Percentiles rank a stretch among this genome's conserved stretches.
Conservation (phyloP, 768 basidiomycete species). For the Pluteus cervinus region DNA sequence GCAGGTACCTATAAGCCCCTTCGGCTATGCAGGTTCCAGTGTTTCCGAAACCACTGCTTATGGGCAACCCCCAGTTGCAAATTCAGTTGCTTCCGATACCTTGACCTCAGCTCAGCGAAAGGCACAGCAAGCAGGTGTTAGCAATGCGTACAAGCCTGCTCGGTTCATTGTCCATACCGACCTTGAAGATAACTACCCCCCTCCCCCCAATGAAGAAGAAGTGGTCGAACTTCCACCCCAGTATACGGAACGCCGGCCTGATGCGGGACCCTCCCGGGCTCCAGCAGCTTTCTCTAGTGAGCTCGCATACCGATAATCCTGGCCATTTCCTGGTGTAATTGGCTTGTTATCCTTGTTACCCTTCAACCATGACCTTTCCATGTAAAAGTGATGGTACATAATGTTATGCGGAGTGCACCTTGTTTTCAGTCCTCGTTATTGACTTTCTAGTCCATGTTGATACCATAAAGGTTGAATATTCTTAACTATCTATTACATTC, state of each 20-base stretch:
- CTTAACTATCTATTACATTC: too few species aligned
- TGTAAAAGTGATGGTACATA: too few species aligned
- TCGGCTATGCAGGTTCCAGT: neutral
- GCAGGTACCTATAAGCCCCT: neutral
- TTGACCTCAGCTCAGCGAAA: slow-evolving; percentile 43
- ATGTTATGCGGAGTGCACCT: too few species aligned
- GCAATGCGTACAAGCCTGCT: slow-evolving; percentile 32
- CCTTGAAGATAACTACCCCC: slow-evolving; percentile 48
- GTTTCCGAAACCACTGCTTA: neutral
- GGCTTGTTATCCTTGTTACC: too few species aligned
- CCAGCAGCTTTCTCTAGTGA: neutral
- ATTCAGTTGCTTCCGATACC: slow-evolving; percentile 13
- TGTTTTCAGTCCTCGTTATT: too few species aligned
- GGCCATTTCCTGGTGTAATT: too few species aligned
- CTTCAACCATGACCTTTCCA: too few species aligned
- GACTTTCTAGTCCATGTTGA: too few species aligned
- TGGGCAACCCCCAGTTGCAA: slow-evolving; percentile 9
- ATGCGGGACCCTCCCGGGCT: slow-evolving; percentile 1
- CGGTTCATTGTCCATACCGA: slow-evolving; percentile 68
- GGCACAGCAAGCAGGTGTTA: slow-evolving; percentile 45
- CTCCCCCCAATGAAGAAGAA: slow-evolving; percentile 37
- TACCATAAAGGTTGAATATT: too few species aligned
- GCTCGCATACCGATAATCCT: too few species aligned
- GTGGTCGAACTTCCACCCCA: slow-evolving; percentile 73
- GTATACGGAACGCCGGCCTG: slow-evolving; percentile 50